Conservation (phyloP, 2,329 filamentous ascomycete genomes). For the Capronia coronata region DNA sequence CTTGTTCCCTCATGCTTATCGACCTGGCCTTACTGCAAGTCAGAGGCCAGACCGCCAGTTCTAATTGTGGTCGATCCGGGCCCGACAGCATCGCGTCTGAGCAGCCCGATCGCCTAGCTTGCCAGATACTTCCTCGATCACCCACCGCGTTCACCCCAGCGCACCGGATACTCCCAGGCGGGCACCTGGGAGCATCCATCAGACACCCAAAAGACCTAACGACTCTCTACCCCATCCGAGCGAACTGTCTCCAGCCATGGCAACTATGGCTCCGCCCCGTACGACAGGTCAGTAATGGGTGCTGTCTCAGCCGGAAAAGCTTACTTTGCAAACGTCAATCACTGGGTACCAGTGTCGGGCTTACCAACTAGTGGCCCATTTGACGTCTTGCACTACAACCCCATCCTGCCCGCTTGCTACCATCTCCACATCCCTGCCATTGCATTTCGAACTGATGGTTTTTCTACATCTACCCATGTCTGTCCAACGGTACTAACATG, state of each 20-base stretch:
- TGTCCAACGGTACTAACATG: conserved; percentile 16
- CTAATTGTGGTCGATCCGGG: not conserved
- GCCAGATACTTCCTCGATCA: not conserved
- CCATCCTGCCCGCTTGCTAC: conserved; percentile 7
- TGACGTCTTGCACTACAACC: conserved; percentile 2
- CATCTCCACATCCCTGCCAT: conserved; percentile 12
- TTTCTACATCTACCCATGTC: conserved; percentile 10
- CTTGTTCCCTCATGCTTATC: not conserved
- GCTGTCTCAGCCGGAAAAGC: conserved; percentile 10
- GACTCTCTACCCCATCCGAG: conserved; percentile 3
- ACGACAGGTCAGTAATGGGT: conserved; percentile 17
- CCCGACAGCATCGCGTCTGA: conserved; percentile 1
- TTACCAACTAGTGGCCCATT: not conserved
- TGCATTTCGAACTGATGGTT: not conserved
- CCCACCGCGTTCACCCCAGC: not conserved
- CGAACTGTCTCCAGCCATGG: conserved; percentile 10
- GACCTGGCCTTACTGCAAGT: conserved; percentile 1
- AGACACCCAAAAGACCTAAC: not conserved
- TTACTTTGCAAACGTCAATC: conserved; percentile 16
- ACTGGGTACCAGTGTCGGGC: not conserved
- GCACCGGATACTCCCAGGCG: not conserved
- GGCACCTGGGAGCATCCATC: conserved; percentile 1
- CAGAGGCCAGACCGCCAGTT: not conserved
- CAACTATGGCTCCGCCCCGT: conserved; percentile 15
- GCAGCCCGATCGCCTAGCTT: not conserved